Conservation (phyloP, 148 eudicot species). For the Amaranthus cruentus region DNA sequence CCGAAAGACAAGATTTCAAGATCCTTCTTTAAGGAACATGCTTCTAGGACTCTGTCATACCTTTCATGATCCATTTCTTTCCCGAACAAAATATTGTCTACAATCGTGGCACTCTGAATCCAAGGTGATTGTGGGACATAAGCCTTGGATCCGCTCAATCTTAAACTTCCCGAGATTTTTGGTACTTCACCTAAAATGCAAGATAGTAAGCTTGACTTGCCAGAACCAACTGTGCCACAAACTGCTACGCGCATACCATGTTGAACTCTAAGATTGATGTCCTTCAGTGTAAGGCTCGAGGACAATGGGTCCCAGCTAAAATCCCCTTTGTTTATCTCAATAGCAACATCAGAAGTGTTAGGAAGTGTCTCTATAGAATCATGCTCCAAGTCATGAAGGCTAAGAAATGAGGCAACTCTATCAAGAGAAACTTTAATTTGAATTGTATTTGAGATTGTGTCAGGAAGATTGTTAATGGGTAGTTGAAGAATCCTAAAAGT, state of each 20-base stretch:
- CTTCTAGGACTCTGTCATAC: conserved; percentile 49
- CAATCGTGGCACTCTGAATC: conserved; percentile 54
- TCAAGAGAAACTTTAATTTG: conserved; percentile 56
- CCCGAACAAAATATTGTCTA: conserved; percentile 49
- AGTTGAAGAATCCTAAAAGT: conserved; percentile 43
- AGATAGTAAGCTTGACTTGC: conserved; percentile 50
- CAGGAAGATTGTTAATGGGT: conserved; percentile 47
- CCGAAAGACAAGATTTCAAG: conserved; percentile 43
- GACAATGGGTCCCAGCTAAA: conserved; percentile 46
- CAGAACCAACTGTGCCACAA: conserved; percentile 60
- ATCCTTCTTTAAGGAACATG: conserved; percentile 53
- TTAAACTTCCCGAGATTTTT: conserved; percentile 37
- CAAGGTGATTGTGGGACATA: conserved; percentile 57
- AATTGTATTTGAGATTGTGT: conserved; percentile 41
- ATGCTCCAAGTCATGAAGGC: conserved; percentile 39
- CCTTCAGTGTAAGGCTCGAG: conserved; percentile 34
- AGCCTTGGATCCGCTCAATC: conserved; percentile 47
- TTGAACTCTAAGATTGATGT: conserved; percentile 35
- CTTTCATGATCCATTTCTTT: conserved; percentile 36
- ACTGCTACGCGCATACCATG: conserved; percentile 58
- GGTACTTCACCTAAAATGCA: conserved; percentile 50
- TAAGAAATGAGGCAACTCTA: conserved; percentile 43
- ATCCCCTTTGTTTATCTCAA: conserved; percentile 45
- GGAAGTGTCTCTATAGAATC: conserved; percentile 38
- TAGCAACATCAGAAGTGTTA: conserved; percentile 24